A percentile compares a stretch with the other conserved stretches of the same genome.
phyloP scores from a whole-genome alignment of 495 filamentous ascomycete species.

The Penicillium waksmanii region DNA sequence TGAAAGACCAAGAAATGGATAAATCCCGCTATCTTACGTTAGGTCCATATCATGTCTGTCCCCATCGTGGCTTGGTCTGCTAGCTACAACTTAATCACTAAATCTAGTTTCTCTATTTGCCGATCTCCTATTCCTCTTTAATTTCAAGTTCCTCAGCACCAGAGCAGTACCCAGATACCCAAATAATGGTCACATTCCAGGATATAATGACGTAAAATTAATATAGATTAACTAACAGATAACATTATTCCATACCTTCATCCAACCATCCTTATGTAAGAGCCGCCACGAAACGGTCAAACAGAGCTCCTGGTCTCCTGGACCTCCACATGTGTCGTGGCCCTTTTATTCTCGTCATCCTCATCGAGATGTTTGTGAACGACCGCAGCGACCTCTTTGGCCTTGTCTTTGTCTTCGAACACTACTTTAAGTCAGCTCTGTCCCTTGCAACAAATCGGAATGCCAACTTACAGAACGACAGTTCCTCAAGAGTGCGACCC shows the following conservation, averaged over 20 bases:
- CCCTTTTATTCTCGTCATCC: conserved; percentile 16
- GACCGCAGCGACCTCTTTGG: conserved; percentile 47
- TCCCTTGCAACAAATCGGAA: background rate
- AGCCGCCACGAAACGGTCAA: background rate
- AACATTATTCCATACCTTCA: too few relatives aligned
- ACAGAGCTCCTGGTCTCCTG: conserved; percentile 13
- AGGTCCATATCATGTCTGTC: too few relatives aligned
- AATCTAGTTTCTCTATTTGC: too few relatives aligned
- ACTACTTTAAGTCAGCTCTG: conserved; percentile 37
- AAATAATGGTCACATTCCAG: too few relatives aligned
- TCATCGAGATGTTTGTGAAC: conserved; percentile 47
- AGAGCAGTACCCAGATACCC: too few relatives aligned
- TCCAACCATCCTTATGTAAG: background rate
- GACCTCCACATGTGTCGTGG: conserved; percentile 20
- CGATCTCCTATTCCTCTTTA: too few relatives aligned
- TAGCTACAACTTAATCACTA: too few relatives aligned
- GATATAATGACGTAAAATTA: too few relatives aligned
- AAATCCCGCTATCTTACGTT: too few relatives aligned
- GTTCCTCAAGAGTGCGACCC: conserved; percentile 64
- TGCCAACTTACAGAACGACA: conserved; percentile 60
- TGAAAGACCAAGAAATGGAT: background rate
- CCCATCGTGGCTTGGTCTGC: too few relatives aligned
- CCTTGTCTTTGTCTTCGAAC: conserved; percentile 56
- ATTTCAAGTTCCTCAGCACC: too few relatives aligned
- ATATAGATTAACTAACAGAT: too few relatives aligned